phyloP scores from a whole-genome alignment of 805 yeast genomes.

The Starmerella ratchasimensis region DNA sequence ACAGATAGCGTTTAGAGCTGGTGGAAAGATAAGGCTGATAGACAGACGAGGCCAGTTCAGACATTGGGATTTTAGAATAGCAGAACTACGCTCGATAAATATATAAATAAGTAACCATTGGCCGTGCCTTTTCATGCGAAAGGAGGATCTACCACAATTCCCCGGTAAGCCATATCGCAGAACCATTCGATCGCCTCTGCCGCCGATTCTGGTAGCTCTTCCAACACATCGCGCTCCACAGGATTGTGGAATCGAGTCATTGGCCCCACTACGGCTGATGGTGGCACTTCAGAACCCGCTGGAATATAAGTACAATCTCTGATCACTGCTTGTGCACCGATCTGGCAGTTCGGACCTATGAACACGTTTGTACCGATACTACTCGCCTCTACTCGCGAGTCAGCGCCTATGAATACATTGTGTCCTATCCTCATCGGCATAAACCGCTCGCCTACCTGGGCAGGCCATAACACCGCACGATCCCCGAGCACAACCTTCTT shows the following conservation, averaged over 20 bases:
- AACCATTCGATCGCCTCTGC: slow-evolving; percentile 23
- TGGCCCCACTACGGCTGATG: slow-evolving; percentile 28
- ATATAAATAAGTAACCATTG: no score
- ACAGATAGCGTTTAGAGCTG: background rate
- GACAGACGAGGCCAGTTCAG: no score
- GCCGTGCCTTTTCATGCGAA: no score
- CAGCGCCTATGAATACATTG: slow-evolving; percentile 27
- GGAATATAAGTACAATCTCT: slow-evolving; percentile 29
- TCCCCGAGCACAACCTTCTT: slow-evolving; percentile 23
- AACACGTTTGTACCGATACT: slow-evolving; percentile 28
- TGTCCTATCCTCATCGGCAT: slow-evolving; percentile 30
- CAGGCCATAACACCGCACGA: slow-evolving; percentile 24
- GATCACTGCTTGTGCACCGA: slow-evolving; percentile 28
- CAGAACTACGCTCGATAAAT: no score
- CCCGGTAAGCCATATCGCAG: slow-evolving; percentile 23
- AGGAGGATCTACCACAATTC: slow-evolving; percentile 17
- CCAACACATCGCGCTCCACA: background rate
- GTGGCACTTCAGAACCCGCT: slow-evolving; percentile 25
- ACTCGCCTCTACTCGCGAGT: slow-evolving; percentile 26
- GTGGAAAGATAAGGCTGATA: no score
- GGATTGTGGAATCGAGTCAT: slow-evolving; percentile 15
- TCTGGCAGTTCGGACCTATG: slow-evolving; percentile 26
- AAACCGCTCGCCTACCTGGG: slow-evolving; percentile 18
- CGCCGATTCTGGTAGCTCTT: slow-evolving; percentile 25
- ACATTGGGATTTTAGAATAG: background rate